phyloP scores from a whole-genome alignment of 257 asterid species.

The Verbena officinalis region DNA sequence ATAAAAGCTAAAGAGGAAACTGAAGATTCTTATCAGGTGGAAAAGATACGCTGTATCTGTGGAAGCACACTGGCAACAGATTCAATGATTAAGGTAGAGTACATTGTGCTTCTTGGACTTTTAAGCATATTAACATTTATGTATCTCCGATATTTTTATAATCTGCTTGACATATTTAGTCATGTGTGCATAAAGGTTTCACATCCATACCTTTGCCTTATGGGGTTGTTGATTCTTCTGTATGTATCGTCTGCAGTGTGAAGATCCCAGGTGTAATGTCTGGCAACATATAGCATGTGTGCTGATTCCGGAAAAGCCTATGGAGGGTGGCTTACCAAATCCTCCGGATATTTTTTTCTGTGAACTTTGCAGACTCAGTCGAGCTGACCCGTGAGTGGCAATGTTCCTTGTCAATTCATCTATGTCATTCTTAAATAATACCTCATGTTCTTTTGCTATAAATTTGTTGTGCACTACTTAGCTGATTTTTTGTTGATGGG shows the following conservation, averaged over 20 bases:
- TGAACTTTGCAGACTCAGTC: slow-evolving; percentile 84
- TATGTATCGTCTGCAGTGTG: slow-evolving; percentile 61
- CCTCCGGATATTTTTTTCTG: slow-evolving; percentile 84
- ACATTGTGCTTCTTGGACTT: slow-evolving; percentile 21
- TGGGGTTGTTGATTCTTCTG: slow-evolving; percentile 11
- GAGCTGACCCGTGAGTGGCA: slow-evolving; percentile 97
- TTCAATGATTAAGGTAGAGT: slow-evolving; percentile 75
- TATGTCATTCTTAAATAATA: slow-evolving; percentile 12
- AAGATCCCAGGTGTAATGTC: slow-evolving; percentile 78
- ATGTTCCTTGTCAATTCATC: slow-evolving; percentile 21
- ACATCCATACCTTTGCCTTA: slow-evolving; percentile 9
- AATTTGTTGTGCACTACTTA: slow-evolving; percentile 5
- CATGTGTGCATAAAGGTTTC: slow-evolving; percentile 18
- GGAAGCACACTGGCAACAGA: slow-evolving; percentile 75
- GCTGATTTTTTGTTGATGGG: slow-evolving; percentile 17
- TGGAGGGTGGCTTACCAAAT: slow-evolving; percentile 65
- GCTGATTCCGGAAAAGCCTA: slow-evolving; percentile 83
- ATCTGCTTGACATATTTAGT: slow-evolving; percentile 16
- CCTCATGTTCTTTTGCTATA: background rate
- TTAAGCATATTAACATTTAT: slow-evolving; percentile 14
- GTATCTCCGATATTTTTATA: slow-evolving; percentile 9
- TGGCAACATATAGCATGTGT: slow-evolving; percentile 97
- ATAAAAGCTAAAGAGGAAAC: slow-evolving; percentile 61
- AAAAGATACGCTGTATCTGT: slow-evolving; percentile 86
- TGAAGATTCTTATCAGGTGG: slow-evolving; percentile 62